Percentiles rank a stretch among this genome's conserved stretches.
Evolutionary conservation across 2,329 filamentous ascomycete species (phyloP).

Genomic region (Colletotrichum gloeosporioides): DNA sequence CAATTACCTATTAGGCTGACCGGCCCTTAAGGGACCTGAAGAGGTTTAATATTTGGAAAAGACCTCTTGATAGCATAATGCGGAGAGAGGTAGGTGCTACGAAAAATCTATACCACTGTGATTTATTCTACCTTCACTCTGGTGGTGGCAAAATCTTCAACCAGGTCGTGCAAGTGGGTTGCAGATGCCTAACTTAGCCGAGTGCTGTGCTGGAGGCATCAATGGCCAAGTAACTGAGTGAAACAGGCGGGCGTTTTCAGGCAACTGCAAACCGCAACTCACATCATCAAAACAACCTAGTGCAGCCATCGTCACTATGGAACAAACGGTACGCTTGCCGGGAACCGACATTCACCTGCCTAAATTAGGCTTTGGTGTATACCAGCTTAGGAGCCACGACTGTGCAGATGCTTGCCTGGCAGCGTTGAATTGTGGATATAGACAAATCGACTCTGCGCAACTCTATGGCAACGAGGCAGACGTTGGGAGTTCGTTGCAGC

Average conservation of each 20-base stretch:
- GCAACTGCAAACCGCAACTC: neutral
- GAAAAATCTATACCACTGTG: neutral
- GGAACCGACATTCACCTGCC: constrained; percentile 53
- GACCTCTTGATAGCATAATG: neutral
- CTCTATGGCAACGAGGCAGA: constrained; percentile 71
- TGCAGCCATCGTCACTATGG: neutral
- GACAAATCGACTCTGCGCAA: constrained; percentile 69
- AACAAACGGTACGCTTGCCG: neutral
- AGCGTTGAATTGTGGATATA: constrained; percentile 64
- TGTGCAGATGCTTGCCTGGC: constrained; percentile 64
- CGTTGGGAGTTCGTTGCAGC: constrained; percentile 67
- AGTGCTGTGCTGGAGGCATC: neutral
- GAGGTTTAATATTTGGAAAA: constrained; percentile 7
- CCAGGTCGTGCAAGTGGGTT: neutral
- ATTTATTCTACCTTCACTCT: neutral
- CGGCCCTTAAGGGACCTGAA: neutral
- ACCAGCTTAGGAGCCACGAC: constrained; percentile 58
- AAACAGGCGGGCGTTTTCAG: neutral
- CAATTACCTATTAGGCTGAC: neutral
- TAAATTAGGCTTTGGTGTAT: constrained; percentile 75
- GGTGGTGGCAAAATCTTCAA: neutral
- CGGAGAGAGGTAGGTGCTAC: neutral
- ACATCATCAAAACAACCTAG: neutral
- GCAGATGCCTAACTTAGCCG: neutral
- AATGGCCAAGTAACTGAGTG: neutral